Evolutionary conservation across 129 eudicot genomes (phyloP).

Genomic region (Logfia minima): DNA sequence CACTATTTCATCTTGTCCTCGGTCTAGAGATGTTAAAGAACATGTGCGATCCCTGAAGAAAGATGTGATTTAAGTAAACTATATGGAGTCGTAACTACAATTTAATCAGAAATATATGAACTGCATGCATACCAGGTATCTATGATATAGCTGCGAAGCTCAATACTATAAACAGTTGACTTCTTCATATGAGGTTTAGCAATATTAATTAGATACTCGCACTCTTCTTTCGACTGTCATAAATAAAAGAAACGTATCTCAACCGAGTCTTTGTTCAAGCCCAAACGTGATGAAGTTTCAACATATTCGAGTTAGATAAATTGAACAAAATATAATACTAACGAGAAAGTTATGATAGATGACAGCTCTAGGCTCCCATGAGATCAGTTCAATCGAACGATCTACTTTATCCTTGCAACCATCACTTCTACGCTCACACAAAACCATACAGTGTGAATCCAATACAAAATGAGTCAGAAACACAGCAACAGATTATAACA

Average conservation of each 20-base stretch:
- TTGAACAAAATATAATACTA: not conserved
- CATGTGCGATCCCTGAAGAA: slow-evolving; percentile 77
- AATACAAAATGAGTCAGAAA: not conserved
- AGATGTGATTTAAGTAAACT: not conserved
- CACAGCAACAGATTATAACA: not conserved
- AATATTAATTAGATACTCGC: slow-evolving; percentile 69
- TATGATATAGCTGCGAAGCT: too few relatives aligned
- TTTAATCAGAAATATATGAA: not conserved
- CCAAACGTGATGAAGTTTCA: not conserved
- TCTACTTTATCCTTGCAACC: slow-evolving; percentile 41
- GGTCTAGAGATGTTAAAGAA: slow-evolving; percentile 74
- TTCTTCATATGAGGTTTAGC: slow-evolving; percentile 90
- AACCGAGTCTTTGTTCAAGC: not conserved
- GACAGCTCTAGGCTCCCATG: slow-evolving; percentile 84
- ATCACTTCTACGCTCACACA: slow-evolving; percentile 40
- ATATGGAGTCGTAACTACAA: not conserved
- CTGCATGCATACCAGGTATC: slow-evolving; percentile 70
- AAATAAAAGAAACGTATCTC: not conserved
- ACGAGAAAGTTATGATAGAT: slow-evolving; percentile 56
- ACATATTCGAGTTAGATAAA: not conserved
- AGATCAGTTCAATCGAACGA: slow-evolving; percentile 65
- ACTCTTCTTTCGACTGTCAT: slow-evolving; percentile 81
- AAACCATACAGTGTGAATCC: too few relatives aligned
- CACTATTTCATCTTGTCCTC: slow-evolving; percentile 82
- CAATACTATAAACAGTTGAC: slow-evolving; percentile 84